These are phyloP conservation scores for Ogataea methanolica DNA, from an alignment of 805 yeast species.

Conservation along the genomic window DNA sequence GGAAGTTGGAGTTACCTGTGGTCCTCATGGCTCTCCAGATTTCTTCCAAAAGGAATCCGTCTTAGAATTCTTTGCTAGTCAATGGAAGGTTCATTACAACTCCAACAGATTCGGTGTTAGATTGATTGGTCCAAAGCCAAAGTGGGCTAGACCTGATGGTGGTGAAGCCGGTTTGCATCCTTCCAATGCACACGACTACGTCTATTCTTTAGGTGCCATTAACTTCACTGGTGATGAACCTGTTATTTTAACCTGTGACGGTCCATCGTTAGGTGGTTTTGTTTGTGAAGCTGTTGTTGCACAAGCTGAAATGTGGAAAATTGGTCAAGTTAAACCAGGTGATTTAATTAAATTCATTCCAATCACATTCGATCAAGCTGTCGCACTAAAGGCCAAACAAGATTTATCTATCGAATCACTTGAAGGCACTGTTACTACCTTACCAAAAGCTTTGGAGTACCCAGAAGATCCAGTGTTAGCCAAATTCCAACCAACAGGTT, in stretches of 20 bases:
- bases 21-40: constrained; percentile 98
- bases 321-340: constrained; percentile 97
- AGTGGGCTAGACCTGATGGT: constrained; percentile 95
- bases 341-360: constrained; percentile 80
- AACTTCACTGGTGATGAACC: constrained; percentile 99
- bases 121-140: constrained; percentile 90
- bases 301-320: constrained; percentile 97
- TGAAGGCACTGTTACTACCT: constrained; percentile 33
- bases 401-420: constrained; percentile 49
- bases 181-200: constrained; percentile 97
- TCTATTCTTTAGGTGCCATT: constrained; percentile 92
- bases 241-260: constrained; percentile 93
- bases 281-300: constrained; percentile 96
- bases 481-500: constrained; percentile 40
- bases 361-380: constrained; percentile 62
- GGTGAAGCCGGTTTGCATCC: constrained; percentile 99
- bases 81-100: constrained; percentile 96
- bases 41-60: constrained; percentile 77
- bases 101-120: constrained; percentile 97
- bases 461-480: constrained; percentile 71
- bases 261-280: constrained; percentile 96
- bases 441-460: constrained; percentile 32
- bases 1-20: constrained; percentile 91
- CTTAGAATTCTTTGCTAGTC: constrained; percentile 64
- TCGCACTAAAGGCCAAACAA: constrained; percentile 55